Evolutionary conservation across 495 filamentous ascomycete species (phyloP).

Genomic region (Podospora conica): DNA sequence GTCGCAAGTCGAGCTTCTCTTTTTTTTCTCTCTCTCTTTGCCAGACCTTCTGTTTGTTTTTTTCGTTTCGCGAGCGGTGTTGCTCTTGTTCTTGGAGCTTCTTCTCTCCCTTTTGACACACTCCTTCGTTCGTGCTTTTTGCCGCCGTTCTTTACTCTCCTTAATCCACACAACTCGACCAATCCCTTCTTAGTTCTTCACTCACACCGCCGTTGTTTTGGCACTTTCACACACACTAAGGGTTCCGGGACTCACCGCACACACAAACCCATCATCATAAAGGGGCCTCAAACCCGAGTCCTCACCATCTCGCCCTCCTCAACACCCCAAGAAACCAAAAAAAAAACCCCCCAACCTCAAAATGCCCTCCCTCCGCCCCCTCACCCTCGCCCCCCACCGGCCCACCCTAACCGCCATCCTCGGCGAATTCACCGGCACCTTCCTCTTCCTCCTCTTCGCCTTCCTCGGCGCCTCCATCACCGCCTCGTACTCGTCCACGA

Average conservation of each 20-base stretch:
- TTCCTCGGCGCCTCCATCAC: slow-evolving; percentile 72
- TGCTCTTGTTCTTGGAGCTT: not conserved
- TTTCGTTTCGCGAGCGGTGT: not conserved
- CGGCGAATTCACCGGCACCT: slow-evolving; percentile 74
- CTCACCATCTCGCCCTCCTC: not conserved
- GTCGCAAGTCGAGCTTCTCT: not conserved
- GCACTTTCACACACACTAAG: not conserved
- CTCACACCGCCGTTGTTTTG: not conserved
- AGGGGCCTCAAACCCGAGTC: not conserved
- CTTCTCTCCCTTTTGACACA: not conserved
- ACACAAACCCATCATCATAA: not conserved
- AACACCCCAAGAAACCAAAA: not conserved
- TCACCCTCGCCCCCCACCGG: slow-evolving; percentile 4
- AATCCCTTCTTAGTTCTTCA: not conserved
- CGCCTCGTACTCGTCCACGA: slow-evolving; percentile 37
- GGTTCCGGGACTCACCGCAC: not conserved
- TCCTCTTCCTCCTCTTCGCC: slow-evolving; percentile 76
- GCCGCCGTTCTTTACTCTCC: not conserved
- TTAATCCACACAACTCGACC: not conserved
- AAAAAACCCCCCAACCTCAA: not conserved
- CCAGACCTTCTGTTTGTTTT: not conserved
- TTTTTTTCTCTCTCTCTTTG: not conserved
- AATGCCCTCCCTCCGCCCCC: slow-evolving; percentile 11
- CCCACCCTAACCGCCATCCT: slow-evolving; percentile 53
- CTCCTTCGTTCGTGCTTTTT: not conserved